Conservation (phyloP, 2,329 filamentous ascomycete species). For the Aspergillus awamori region DNA sequence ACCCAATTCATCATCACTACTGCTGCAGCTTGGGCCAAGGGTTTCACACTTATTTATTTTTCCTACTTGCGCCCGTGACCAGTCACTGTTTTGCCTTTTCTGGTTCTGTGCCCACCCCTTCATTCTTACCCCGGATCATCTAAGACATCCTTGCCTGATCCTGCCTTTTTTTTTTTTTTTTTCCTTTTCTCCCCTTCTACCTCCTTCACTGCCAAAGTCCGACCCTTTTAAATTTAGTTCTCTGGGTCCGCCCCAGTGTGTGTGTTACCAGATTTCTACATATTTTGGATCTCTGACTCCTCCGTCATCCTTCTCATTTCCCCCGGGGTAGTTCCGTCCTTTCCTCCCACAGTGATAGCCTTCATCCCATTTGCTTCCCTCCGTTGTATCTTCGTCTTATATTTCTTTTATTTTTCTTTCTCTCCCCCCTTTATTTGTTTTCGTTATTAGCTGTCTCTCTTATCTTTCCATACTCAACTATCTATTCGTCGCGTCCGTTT, state of each 20-base stretch:
- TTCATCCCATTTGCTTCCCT: not conserved
- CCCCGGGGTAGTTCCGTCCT: not conserved
- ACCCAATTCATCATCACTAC: not conserved
- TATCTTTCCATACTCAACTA: not conserved
- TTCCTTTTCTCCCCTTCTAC: not conserved
- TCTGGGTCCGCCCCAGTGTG: not conserved
- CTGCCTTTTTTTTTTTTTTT: not conserved
- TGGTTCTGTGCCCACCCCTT: constrained; percentile 6
- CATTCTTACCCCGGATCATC: constrained; percentile 12
- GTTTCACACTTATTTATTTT: not conserved
- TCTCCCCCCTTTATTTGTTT: not conserved
- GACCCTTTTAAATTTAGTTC: not conserved
- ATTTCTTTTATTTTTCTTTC: not conserved
- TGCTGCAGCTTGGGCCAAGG: not conserved
- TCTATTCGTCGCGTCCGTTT: not conserved
- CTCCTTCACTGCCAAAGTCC: not conserved
- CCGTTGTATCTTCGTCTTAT: not conserved
- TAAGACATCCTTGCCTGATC: constrained; percentile 5
- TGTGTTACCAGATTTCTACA: not conserved
- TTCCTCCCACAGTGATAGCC: constrained; percentile 3
- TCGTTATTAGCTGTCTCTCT: not conserved
- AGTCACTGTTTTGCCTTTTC: not conserved
- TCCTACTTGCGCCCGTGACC: not conserved
- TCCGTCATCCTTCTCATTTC: not conserved
- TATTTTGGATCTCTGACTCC: not conserved